Conservation (phyloP, 441 rosid species). For the Gossypium davidsonii region DNA sequence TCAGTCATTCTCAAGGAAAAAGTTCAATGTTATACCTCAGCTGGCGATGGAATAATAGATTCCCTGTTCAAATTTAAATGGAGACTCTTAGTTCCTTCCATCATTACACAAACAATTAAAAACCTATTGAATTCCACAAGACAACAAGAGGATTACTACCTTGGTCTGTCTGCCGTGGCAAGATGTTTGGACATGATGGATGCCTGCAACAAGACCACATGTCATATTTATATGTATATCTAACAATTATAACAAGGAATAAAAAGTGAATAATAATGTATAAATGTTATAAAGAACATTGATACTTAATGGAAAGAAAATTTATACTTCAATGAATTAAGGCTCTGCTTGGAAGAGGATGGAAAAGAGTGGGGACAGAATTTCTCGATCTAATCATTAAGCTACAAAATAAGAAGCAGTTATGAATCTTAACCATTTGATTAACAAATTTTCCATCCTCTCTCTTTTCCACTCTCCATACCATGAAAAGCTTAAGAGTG, state of each 20-base stretch:
- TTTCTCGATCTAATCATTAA: too few relatives aligned
- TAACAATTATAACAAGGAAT: not conserved
- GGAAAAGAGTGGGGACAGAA: too few relatives aligned
- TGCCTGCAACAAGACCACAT: constrained; percentile 36
- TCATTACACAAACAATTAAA: not conserved
- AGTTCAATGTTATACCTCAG: constrained; percentile 27
- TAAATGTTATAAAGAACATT: not conserved
- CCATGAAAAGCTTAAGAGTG: not conserved
- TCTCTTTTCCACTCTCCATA: too few relatives aligned
- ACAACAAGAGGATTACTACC: constrained; percentile 27
- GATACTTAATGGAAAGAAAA: not conserved
- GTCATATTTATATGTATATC: not conserved
- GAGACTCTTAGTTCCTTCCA: constrained; percentile 14
- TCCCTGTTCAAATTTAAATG: constrained; percentile 37
- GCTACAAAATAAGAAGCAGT: too few relatives aligned
- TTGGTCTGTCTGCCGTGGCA: constrained; percentile 60
- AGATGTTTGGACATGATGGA: constrained; percentile 73
- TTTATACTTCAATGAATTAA: not conserved
- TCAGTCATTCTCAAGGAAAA: not conserved
- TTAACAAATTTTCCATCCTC: too few relatives aligned
- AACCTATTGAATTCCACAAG: not conserved
- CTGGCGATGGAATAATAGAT: constrained; percentile 36
- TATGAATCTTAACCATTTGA: too few relatives aligned
- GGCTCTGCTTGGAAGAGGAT: too few relatives aligned
- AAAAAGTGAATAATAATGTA: not conserved